Percentiles rank a stretch among this genome's conserved stretches.
Conservation (phyloP, 495 filamentous ascomycete species). For the Hypoxylon rickii region DNA sequence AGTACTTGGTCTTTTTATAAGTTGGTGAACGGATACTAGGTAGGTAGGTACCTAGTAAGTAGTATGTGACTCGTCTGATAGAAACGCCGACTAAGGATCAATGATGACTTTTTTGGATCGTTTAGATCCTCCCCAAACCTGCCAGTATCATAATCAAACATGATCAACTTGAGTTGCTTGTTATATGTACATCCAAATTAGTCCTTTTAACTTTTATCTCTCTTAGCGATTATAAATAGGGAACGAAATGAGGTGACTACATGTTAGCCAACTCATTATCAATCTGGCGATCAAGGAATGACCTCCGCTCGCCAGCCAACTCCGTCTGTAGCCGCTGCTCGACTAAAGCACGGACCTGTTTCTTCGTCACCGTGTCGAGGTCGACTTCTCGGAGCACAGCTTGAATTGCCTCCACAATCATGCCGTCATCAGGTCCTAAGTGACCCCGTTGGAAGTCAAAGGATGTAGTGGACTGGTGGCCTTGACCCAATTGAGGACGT, state of each 20-base stretch:
- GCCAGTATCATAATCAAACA: slow-evolving; percentile 26
- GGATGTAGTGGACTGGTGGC: slow-evolving; percentile 65
- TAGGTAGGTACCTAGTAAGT: background rate
- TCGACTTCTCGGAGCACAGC: slow-evolving; percentile 86
- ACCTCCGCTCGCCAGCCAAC: slow-evolving; percentile 76
- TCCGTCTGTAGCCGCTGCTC: slow-evolving; percentile 92
- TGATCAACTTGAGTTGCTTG: slow-evolving; percentile 26
- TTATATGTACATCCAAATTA: slow-evolving; percentile 34
- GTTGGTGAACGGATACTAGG: background rate
- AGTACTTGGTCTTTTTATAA: background rate
- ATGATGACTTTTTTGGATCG: slow-evolving; percentile 11
- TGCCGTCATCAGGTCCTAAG: slow-evolving; percentile 71
- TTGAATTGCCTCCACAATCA: slow-evolving; percentile 83
- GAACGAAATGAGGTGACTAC: slow-evolving; percentile 52
- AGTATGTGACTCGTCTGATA: slow-evolving; percentile 2
- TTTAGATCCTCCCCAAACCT: slow-evolving; percentile 14
- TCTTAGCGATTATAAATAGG: background rate
- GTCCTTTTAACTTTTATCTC: background rate
- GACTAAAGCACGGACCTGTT: slow-evolving; percentile 89
- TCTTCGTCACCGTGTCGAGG: slow-evolving; percentile 95
- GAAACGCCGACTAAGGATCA: slow-evolving; percentile 18
- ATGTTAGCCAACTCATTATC: slow-evolving; percentile 93
- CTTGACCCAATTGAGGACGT: slow-evolving; percentile 48
- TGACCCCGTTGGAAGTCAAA: slow-evolving; percentile 76
- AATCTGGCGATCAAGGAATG: slow-evolving; percentile 88